Evolutionary conservation across 106 monocot genomes (phyloP).

Genomic region (Platanthera guangdongensis): DNA sequence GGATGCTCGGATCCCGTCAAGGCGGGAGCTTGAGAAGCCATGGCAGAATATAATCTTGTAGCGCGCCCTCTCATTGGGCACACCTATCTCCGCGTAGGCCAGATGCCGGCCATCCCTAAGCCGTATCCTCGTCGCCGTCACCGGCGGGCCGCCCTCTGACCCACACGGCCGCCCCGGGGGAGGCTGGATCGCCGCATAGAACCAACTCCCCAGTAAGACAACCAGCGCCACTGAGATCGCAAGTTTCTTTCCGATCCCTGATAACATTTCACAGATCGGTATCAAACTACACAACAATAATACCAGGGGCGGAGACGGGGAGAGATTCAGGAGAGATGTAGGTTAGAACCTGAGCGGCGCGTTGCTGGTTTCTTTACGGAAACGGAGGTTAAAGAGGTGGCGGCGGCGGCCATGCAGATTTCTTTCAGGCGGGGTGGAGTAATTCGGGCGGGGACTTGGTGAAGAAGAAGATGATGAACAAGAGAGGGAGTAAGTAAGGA

Average conservation of each 20-base stretch:
- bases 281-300: neutral
- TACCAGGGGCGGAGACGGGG: neutral
- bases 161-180: slow-evolving; percentile 31
- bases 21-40: slow-evolving; percentile 42
- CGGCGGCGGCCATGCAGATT: neutral
- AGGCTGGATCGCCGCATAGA: slow-evolving; percentile 23
- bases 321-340: neutral
- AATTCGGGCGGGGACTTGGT: neutral
- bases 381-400: too few species aligned
- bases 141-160: slow-evolving; percentile 43
- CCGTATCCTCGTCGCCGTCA: slow-evolving; percentile 46
- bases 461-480: neutral
- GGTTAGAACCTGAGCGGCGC: neutral
- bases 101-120: slow-evolving; percentile 45
- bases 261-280: neutral
- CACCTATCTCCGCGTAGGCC: slow-evolving; percentile 54
- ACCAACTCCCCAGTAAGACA: slow-evolving; percentile 31
- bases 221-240: slow-evolving; percentile 13
- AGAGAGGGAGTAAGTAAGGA: neutral
- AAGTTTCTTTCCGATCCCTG: neutral
- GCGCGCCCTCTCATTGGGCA: slow-evolving; percentile 29
- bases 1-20: slow-evolving; percentile 31
- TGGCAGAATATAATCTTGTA: slow-evolving; percentile 56
- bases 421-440: too few species aligned
- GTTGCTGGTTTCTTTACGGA: neutral